Evolutionary conservation across 2,329 filamentous ascomycete genomes (phyloP).

Genomic region (Rutstroemia sydowiana): DNA sequence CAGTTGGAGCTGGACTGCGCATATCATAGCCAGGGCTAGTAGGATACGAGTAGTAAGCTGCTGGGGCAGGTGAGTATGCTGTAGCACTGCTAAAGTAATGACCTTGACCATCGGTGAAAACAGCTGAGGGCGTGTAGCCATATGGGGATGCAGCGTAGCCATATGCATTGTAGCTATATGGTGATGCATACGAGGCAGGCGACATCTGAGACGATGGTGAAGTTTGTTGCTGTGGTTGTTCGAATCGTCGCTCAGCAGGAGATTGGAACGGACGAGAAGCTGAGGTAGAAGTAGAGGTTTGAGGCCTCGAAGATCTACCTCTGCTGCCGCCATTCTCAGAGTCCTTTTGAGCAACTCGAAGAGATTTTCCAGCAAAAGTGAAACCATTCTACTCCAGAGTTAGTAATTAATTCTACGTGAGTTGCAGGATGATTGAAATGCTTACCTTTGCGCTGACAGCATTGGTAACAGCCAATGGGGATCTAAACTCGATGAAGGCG

Average conservation of each 20-base stretch:
- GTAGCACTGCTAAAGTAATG: slow-evolving; percentile 16
- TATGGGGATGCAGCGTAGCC: slow-evolving; percentile 14
- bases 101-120: slow-evolving; percentile 17
- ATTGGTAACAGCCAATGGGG: slow-evolving; percentile 16
- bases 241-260: slow-evolving; percentile 13
- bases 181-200: slow-evolving; percentile 13
- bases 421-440: neutral
- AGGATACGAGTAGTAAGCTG: slow-evolving; percentile 16
- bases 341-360: slow-evolving; percentile 28
- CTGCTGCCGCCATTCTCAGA: slow-evolving; percentile 17
- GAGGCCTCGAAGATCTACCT: slow-evolving; percentile 7
- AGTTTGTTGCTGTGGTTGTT: slow-evolving; percentile 5
- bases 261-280: slow-evolving; percentile 12
- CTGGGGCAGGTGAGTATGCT: slow-evolving; percentile 10
- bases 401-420: neutral
- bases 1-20: slow-evolving; percentile 3
- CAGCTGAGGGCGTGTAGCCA: slow-evolving; percentile 6
- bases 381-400: slow-evolving; percentile 19
- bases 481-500: slow-evolving; percentile 31
- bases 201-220: slow-evolving; percentile 15
- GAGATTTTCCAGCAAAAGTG: slow-evolving; percentile 18
- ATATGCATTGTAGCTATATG: slow-evolving; percentile 11
- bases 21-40: slow-evolving; percentile 11
- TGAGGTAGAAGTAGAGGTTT: neutral
- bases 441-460: slow-evolving; percentile 21